Evolutionary conservation across 768 basidiomycete genomes (phyloP).

Genomic region (Rhizopogon rudus): DNA sequence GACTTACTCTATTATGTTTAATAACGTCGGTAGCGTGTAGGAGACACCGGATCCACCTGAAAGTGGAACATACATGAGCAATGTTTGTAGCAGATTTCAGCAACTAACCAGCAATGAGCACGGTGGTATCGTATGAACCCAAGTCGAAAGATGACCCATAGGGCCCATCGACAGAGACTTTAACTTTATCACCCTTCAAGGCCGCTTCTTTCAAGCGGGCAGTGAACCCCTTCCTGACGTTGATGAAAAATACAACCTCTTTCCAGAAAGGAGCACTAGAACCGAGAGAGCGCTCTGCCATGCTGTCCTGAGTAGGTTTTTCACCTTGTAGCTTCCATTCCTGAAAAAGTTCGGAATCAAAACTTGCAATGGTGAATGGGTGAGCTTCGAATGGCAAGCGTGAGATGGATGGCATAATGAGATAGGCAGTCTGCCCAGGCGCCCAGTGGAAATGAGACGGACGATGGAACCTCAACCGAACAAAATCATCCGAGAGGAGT

Average conservation of each 20-base stretch:
- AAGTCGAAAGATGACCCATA: constrained; percentile 40
- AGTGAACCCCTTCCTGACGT: constrained; percentile 54
- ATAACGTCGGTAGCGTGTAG: constrained; percentile 29
- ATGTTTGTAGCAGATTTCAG: constrained; percentile 12
- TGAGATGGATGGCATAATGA: constrained; percentile 41
- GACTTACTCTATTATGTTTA: too few relatives aligned
- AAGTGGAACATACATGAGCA: background rate
- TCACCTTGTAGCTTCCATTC: background rate
- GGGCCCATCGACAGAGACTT: constrained; percentile 52
- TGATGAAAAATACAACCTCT: constrained; percentile 40
- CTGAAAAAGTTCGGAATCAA: constrained; percentile 12
- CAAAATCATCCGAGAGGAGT: constrained; percentile 30
- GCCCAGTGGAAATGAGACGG: constrained; percentile 42
- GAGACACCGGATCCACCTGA: constrained; percentile 40
- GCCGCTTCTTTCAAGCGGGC: constrained; percentile 32
- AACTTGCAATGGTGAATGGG: constrained; percentile 50
- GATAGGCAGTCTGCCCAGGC: constrained; percentile 46
- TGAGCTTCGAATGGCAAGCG: constrained; percentile 41
- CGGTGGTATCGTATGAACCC: constrained; percentile 33
- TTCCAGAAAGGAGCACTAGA: constrained; percentile 16
- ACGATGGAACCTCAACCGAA: constrained; percentile 36
- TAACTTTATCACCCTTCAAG: constrained; percentile 18
- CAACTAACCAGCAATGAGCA: constrained; percentile 35
- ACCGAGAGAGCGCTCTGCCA: background rate
- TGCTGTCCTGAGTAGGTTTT: background rate